Evolutionary conservation across 2,329 filamentous ascomycete genomes (phyloP).

Genomic region (Onygena corvina): DNA sequence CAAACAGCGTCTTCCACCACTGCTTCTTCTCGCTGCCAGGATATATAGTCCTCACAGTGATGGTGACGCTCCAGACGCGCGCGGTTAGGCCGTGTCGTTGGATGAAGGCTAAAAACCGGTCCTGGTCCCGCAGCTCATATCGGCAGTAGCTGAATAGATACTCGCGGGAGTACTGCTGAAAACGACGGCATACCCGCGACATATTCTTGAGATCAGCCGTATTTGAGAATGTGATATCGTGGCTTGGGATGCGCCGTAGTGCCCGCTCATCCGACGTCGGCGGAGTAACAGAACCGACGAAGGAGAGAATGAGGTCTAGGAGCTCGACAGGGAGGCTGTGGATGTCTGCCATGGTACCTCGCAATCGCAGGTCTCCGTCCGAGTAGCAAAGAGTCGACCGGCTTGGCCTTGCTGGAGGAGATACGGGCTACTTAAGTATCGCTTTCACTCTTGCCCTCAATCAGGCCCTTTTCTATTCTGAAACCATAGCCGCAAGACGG

Average conservation of each 20-base stretch:
- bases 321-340: constrained; percentile 49
- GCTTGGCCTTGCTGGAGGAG: no score
- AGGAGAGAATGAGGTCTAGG: constrained; percentile 45
- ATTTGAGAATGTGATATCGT: constrained; percentile 31
- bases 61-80: constrained; percentile 39
- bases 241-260: constrained; percentile 41
- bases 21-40: constrained; percentile 27
- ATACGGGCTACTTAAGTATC: no score
- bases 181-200: constrained; percentile 43
- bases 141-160: constrained; percentile 47
- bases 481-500: no score
- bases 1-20: constrained; percentile 48
- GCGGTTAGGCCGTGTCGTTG: constrained; percentile 21
- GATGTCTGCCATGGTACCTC: constrained; percentile 13
- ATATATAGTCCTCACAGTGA: constrained; percentile 33
- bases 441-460: not conserved
- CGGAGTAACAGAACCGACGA: constrained; percentile 41
- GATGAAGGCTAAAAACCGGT: constrained; percentile 32
- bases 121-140: constrained; percentile 27
- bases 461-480: not conserved
- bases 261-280: constrained; percentile 28
- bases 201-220: constrained; percentile 42
- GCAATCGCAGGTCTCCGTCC: not conserved
- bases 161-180: constrained; percentile 43
- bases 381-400: no score